Evolutionary conservation across 2,329 filamentous ascomycete species (phyloP), one percentile per base, ranked within the genome.

Genomic region (Aspergillus sp.): DNA sequence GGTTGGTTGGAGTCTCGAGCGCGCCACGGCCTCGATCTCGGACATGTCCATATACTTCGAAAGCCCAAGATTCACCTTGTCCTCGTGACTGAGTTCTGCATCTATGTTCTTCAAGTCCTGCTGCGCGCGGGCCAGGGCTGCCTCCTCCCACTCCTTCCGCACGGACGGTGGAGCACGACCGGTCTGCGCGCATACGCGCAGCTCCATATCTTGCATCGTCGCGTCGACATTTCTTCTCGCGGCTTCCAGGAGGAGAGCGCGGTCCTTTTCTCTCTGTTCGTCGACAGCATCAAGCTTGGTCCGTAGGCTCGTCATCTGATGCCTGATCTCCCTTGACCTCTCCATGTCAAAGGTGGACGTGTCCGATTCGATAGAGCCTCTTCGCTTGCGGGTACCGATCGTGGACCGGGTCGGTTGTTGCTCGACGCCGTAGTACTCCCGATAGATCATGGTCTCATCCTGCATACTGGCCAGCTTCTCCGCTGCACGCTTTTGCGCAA

Each of bases 191-290:
- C 86, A 90, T 11, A 96, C 83, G 63, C 85, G 86, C 68, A 92
- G 85, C 55, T 97, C 93, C 78, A 97, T 91, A 38, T 81, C 83
- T 55, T 88, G 84, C 59, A 97, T 81, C 40, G 83, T 84, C 17
- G 86, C 85, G 59, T 87, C 85, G n/a, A 97, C 93, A 60, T 96
- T 96, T 42, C 88, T 85, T 65, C 92, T 88, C 1, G 93, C 93
- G 3, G 86, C 85, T 9, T 88, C 88, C 58, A 96, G 77, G 1
- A 97, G 76, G 1, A 82, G 79, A 50, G 88, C 87, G 11, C 90
- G 87, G 61, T 96, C 92, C 41, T 83, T 80, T 53, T 87, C 80
- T 40, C 88, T 82, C 38, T 61, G 58, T 19, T 62, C 65, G 49
- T 71, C 68, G 4, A 70, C 67, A 10, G 57, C 57, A 44, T 68